Percentiles rank a stretch among this genome's conserved stretches.
phyloP scores from a whole-genome alignment of 768 basidiomycete genomes.

The Chalciporus pseudorubinellus region DNA sequence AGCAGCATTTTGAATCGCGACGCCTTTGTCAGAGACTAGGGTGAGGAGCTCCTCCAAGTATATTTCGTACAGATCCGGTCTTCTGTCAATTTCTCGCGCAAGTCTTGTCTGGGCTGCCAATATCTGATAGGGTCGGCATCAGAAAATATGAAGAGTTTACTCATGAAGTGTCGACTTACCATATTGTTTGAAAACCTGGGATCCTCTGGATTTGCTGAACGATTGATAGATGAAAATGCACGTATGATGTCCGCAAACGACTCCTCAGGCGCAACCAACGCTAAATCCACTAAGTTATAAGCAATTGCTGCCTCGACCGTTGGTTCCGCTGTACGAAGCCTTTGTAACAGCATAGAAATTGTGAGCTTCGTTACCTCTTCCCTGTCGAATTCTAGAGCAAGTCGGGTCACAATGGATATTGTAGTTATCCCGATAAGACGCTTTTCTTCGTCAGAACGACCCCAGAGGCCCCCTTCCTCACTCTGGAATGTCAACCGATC shows the following conservation, averaged over 20 bases:
- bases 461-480: conserved; percentile 60
- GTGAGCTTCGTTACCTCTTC: conserved; percentile 90
- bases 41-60: conserved; percentile 85
- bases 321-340: conserved; percentile 80
- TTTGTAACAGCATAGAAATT: conserved; percentile 89
- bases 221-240: conserved; percentile 81
- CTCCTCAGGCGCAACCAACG: conserved; percentile 69
- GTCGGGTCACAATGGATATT: conserved; percentile 83
- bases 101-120: conserved; percentile 89
- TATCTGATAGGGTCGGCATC: conserved; percentile 45
- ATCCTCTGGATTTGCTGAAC: conserved; percentile 85
- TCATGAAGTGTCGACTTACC: conserved; percentile 39
- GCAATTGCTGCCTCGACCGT: conserved; percentile 90
- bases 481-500: conserved; percentile 55
- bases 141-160: not conserved
- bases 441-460: conserved; percentile 81
- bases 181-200: conserved; percentile 87
- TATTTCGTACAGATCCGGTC: conserved; percentile 73
- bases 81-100: conserved; percentile 70
- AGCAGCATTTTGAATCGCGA: conserved; percentile 82
- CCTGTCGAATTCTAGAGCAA: conserved; percentile 82
- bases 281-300: conserved; percentile 88
- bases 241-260: conserved; percentile 83
- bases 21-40: conserved; percentile 87
- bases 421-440: conserved; percentile 84